phyloP scores from a whole-genome alignment of 2,329 filamentous ascomycete genomes.

The Knoxdaviesia capensis region DNA sequence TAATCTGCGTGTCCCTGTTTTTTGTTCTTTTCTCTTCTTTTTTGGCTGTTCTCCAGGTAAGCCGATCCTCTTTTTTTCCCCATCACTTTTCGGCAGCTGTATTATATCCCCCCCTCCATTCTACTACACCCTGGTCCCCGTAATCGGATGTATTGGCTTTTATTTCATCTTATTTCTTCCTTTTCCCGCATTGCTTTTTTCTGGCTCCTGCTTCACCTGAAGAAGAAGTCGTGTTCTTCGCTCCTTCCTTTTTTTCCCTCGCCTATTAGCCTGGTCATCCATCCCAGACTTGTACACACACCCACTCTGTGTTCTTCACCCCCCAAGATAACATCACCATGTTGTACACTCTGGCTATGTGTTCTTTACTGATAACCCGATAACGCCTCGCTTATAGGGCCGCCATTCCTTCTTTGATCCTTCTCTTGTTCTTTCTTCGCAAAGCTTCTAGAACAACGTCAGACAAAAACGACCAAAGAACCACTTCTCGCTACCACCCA shows the following conservation, averaged over 20 bases:
- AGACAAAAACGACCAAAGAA: no score
- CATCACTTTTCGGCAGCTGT: background rate
- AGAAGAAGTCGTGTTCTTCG: background rate
- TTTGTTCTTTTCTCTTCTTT: background rate
- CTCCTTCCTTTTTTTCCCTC: background rate
- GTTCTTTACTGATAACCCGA: no score
- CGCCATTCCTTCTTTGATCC: no score
- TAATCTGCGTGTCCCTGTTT: background rate
- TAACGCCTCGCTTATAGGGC: no score
- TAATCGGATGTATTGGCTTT: background rate
- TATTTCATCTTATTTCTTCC: background rate
- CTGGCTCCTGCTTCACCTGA: background rate
- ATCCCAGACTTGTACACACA: no score
- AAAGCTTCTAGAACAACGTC: no score
- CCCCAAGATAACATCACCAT: no score
- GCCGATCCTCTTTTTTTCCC: background rate
- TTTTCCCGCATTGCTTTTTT: background rate
- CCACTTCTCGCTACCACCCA: no score
- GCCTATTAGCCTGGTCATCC: background rate
- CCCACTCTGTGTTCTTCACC: no score
- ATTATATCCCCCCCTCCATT: background rate
- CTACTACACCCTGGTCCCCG: background rate
- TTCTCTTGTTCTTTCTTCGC: no score
- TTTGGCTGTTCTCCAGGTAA: background rate
- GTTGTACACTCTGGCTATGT: no score